phyloP scores from a whole-genome alignment of 75 land plant genomes.

The Pinus tabuliformis region DNA sequence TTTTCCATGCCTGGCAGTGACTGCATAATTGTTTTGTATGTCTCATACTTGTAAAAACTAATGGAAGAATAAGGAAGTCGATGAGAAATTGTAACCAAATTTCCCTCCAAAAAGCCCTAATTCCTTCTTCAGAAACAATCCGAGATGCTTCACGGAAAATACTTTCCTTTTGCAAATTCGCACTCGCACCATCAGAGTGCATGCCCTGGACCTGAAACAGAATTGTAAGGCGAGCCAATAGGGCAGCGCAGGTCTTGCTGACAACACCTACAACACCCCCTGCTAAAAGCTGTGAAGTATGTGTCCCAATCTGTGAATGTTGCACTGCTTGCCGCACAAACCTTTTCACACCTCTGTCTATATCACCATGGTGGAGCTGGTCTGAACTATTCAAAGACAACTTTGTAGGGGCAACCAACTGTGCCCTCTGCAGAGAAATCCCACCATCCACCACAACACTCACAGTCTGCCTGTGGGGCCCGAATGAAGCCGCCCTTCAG shows the following conservation, averaged over 20 bases:
- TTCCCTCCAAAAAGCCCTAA: too few species aligned
- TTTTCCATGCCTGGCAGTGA: too few species aligned
- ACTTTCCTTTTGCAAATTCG: too few species aligned
- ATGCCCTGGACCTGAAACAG: slow-evolving; percentile 47
- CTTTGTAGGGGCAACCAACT: background rate
- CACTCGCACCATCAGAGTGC: too few species aligned
- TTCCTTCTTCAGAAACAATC: too few species aligned
- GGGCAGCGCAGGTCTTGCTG: slow-evolving; percentile 91
- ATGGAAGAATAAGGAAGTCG: too few species aligned
- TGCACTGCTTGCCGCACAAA: slow-evolving; percentile 18
- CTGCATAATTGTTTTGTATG: too few species aligned
- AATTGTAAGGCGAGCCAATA: slow-evolving; percentile 75
- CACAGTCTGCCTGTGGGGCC: too few species aligned
- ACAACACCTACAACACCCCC: slow-evolving; percentile 88
- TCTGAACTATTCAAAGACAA: background rate
- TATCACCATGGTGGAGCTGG: slow-evolving; percentile 4
- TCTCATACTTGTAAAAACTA: too few species aligned
- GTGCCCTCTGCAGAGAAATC: background rate
- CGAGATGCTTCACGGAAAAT: too few species aligned
- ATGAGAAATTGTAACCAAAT: too few species aligned
- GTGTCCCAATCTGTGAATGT: slow-evolving; percentile 55
- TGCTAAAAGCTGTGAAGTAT: slow-evolving; percentile 60
- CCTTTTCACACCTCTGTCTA: background rate
- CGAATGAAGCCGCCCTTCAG: too few species aligned
- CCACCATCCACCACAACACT: background rate